Evolutionary conservation across 805 yeast species (phyloP), one percentile per base, ranked within the genome.

Genomic region (Pichia deserticola): DNA sequence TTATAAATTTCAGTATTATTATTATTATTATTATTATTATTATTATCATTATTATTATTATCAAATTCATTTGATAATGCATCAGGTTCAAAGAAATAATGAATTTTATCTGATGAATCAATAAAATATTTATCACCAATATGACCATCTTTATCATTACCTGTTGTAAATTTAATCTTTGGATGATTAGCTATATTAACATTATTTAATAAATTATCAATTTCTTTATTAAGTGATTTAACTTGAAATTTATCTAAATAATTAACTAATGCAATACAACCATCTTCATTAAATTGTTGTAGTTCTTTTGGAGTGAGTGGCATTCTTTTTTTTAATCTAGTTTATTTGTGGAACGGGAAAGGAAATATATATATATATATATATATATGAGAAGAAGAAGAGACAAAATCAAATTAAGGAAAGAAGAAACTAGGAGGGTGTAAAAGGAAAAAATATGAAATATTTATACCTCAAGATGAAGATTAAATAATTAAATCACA

Each of bases 51-150:
- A n/a, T n/a, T n/a, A n/a, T 20, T 20, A 2, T 20, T 3, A 20
- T 20, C 20, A 20, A 20, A 2, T 30, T 51, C 47, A 25, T 42
- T 42, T 10, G 56, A 61, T 54, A 85, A 77, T 0, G 92, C 89
- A 57, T 78, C 86, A 3, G 78, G 78, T 57, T 86, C 95, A 53
- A 86, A 79, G 63, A 86, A 86, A 59, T 68, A 86, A 3, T 79
- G 73, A 5, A 86, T 71, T 53, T 85, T 84, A 57, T 86, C 86
- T 0, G 86, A 74, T 2, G 89, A 82, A 28, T 77, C 73, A 32
- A 86, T 64, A 61, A 86, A 86, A 62, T 86, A 86, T 12, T 76
- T 72, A 63, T 86, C 90, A 1, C 92, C 90, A 41, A 86, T 74
- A 60, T 85, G 90, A 25, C 71, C 70, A 4, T 69, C 72, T 29